Percentiles rank a stretch among this genome's conserved stretches.
Evolutionary conservation across 257 asterid genomes (phyloP).

Genomic region (Eucommia ulmoides): DNA sequence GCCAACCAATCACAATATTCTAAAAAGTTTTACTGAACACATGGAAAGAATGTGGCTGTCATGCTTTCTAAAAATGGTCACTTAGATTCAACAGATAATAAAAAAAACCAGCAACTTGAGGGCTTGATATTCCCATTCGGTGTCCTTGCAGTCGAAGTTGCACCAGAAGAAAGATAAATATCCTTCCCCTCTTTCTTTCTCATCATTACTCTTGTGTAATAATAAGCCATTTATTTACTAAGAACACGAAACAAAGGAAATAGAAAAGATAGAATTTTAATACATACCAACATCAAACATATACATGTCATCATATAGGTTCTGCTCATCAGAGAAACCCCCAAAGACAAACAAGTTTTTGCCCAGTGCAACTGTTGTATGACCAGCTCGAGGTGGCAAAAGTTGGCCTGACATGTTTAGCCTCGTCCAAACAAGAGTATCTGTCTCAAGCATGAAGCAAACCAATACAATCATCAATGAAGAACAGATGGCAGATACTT

Average conservation of each 20-base stretch:
- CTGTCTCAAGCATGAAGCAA: conserved; percentile 30
- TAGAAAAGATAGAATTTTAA: background rate
- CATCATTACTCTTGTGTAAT: background rate
- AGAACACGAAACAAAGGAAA: background rate
- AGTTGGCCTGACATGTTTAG: conserved; percentile 77
- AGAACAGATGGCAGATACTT: conserved; percentile 25
- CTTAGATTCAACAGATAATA: too few species aligned
- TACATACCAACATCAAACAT: conserved; percentile 83
- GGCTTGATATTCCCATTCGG: background rate
- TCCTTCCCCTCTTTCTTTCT: background rate
- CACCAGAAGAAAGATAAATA: background rate
- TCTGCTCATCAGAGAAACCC: conserved; percentile 88
- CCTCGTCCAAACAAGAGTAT: conserved; percentile 88
- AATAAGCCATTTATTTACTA: background rate
- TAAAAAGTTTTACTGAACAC: too few species aligned
- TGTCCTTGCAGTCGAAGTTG: too few species aligned
- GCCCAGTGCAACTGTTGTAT: conserved; percentile 72
- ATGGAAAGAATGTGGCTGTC: too few species aligned
- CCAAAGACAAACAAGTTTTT: conserved; percentile 80
- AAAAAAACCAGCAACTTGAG: background rate
- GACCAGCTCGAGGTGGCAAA: conserved; percentile 96
- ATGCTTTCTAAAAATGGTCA: too few species aligned
- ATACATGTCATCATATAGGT: conserved; percentile 70
- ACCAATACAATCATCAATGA: conserved; percentile 8
- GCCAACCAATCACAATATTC: too few species aligned